A percentile compares a stretch with the other conserved stretches of the same genome.
Evolutionary conservation across 495 filamentous ascomycete species (phyloP).

Genomic region (Aspergillus nidulans): DNA sequence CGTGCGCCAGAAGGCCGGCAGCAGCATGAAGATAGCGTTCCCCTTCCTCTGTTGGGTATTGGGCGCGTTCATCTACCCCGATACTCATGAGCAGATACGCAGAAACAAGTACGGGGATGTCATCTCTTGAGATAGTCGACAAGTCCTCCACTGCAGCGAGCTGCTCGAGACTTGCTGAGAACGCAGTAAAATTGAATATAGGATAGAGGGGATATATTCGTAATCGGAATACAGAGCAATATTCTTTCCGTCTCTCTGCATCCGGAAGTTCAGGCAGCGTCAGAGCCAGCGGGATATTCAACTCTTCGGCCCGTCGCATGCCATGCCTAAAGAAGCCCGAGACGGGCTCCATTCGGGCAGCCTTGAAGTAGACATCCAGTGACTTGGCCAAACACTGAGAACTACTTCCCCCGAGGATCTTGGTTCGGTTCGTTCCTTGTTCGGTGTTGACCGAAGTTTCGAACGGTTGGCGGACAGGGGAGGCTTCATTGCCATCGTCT

Average conservation of each 20-base stretch:
- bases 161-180: neutral
- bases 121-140: neutral
- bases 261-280: constrained; percentile 7
- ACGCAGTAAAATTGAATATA: neutral
- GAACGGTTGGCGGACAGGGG: constrained; percentile 14
- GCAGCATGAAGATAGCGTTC: constrained; percentile 13
- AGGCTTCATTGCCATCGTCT: neutral
- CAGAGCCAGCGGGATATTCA: constrained; percentile 7
- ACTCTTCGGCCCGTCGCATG: constrained; percentile 13
- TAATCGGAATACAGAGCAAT: neutral
- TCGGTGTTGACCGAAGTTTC: constrained; percentile 10
- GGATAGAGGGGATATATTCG: constrained; percentile 13
- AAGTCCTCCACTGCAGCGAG: neutral
- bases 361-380: constrained; percentile 15
- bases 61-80: constrained; percentile 4
- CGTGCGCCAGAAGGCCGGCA: constrained; percentile 8
- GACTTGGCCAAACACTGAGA: constrained; percentile 19
- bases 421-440: constrained; percentile 12
- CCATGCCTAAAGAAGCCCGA: constrained; percentile 13
- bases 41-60: constrained; percentile 7
- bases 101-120: constrained; percentile 2
- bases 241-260: neutral
- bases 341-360: constrained; percentile 10
- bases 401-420: constrained; percentile 14
- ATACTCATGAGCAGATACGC: constrained; percentile 14